Conservation (phyloP, 192 early-diverging fungal species). For the Entrophospora sp. region DNA sequence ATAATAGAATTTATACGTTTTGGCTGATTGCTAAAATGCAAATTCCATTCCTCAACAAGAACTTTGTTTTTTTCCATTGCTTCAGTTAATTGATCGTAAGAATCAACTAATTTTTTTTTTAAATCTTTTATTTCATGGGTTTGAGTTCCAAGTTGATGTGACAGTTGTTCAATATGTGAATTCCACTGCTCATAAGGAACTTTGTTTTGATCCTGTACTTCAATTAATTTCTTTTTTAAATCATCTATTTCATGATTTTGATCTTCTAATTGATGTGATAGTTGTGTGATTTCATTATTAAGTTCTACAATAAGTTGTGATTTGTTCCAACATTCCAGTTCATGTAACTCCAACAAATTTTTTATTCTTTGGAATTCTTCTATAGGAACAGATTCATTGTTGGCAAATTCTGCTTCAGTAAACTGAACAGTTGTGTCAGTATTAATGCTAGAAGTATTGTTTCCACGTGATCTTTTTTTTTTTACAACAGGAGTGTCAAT, state of each 20-base stretch:
- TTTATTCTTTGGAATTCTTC: too few species aligned
- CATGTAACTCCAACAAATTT: background rate
- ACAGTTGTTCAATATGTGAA: constrained; percentile 5
- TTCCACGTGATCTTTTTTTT: too few species aligned
- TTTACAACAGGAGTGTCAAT: too few species aligned
- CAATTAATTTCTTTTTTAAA: too few species aligned
- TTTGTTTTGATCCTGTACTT: too few species aligned
- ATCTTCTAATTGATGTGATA: too few species aligned
- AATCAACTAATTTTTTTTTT: background rate
- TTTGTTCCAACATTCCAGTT: background rate
- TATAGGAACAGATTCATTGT: too few species aligned
- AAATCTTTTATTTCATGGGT: background rate
- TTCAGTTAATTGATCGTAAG: background rate
- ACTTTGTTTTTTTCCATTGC: background rate
- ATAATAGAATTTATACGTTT: background rate
- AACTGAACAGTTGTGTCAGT: background rate
- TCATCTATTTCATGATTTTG: too few species aligned
- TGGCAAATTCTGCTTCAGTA: background rate
- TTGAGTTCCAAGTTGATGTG: background rate
- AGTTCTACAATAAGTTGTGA: background rate
- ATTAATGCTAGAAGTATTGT: background rate
- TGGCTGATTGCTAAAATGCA: background rate
- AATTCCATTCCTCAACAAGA: background rate
- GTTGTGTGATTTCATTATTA: too few species aligned
- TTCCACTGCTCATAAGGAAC: too few species aligned